These are phyloP conservation scores for Eucalyptus decipiens DNA, from an alignment of 345 rosid species.

Conservation along the genomic window DNA sequence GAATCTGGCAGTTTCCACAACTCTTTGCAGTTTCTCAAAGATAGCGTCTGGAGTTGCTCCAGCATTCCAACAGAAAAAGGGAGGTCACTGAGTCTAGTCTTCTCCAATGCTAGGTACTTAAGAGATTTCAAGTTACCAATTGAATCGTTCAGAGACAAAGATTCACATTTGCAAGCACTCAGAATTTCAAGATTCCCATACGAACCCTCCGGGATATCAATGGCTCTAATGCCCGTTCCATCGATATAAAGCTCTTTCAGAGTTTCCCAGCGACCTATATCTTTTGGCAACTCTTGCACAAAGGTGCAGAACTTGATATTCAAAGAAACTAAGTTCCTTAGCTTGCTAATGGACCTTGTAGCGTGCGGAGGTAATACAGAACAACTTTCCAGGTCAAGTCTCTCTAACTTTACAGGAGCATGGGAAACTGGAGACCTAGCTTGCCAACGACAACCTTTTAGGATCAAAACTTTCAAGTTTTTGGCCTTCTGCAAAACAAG, in stretches of 20 bases:
- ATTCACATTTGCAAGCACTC: neutral
- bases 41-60: neutral
- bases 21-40: neutral
- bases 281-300: neutral
- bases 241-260: neutral
- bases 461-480: neutral
- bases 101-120: neutral
- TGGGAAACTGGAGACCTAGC: neutral
- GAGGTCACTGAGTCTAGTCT: neutral
- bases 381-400: neutral
- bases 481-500: neutral
- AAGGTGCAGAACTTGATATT: neutral
- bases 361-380: fast-evolving
- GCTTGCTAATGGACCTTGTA: neutral
- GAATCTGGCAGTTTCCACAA: neutral
- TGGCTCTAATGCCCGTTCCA: neutral
- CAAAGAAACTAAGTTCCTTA: neutral
- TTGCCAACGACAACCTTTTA: neutral
- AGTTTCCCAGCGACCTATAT: fast-evolving
- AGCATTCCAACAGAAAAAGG: neutral
- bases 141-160: fast-evolving
- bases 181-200: neutral
- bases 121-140: neutral
- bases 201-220: fast-evolving
- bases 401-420: neutral